A percentile compares a stretch with the other conserved stretches of the same genome.
phyloP scores from a whole-genome alignment of 352 stramenopile genomes.

The Phytopythium kandeliae region DNA sequence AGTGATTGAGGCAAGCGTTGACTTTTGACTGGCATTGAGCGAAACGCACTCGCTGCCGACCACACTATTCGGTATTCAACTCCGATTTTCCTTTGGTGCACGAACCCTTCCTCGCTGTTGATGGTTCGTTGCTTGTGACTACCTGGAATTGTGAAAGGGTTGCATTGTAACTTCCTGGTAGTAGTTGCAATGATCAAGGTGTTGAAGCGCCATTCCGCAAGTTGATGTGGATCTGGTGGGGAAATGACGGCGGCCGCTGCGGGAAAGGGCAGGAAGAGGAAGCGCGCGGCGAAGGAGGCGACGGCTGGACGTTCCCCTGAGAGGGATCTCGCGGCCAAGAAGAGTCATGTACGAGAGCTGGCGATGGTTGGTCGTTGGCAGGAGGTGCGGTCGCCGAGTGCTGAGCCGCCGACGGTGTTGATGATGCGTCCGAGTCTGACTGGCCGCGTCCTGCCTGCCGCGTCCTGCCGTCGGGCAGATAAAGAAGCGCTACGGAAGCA shows the following conservation, averaged over 20 bases:
- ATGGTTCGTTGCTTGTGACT: no score
- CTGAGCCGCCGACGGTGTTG: not conserved
- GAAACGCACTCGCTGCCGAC: no score
- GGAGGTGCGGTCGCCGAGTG: slow-evolving; percentile 23
- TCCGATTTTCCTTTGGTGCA: no score
- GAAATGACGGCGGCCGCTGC: slow-evolving; percentile 2
- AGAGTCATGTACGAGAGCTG: slow-evolving; percentile 69
- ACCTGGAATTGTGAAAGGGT: no score
- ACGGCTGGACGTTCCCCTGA: slow-evolving; percentile 1
- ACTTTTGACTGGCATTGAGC: no score
- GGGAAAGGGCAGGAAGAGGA: slow-evolving; percentile 21
- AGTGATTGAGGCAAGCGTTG: no score
- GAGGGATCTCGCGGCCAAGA: slow-evolving; percentile 47
- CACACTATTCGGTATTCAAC: no score
- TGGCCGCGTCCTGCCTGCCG: no score
- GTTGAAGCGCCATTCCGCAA: slow-evolving; percentile 2
- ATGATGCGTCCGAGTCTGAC: not conserved
- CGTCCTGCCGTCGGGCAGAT: slow-evolving; percentile 32
- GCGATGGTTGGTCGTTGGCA: slow-evolving; percentile 40
- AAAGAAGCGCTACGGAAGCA: slow-evolving; percentile 51
- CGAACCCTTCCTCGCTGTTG: no score
- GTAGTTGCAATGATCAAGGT: slow-evolving; percentile 6
- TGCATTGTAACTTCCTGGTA: slow-evolving; percentile 6
- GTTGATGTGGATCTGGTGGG: not conserved
- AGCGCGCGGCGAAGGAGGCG: not conserved